A percentile compares a stretch with the other conserved stretches of the same genome.
Evolutionary conservation across 805 yeast genomes (phyloP).

Genomic region (Sungouiella thailandica): DNA sequence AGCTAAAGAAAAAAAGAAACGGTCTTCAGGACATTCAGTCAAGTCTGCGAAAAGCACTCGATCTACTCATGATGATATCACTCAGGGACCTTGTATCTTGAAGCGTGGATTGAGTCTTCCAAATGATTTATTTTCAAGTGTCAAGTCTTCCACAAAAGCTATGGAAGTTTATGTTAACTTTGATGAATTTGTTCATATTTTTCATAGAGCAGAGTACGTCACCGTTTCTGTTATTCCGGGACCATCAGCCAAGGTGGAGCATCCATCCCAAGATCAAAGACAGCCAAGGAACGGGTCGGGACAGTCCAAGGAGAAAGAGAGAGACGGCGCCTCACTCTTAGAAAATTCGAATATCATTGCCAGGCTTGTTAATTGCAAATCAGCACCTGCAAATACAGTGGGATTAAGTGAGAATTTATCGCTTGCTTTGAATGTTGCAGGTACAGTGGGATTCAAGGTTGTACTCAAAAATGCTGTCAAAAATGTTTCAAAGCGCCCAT

Average conservation of each 20-base stretch:
- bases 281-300: constrained; percentile 1
- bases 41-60: constrained; percentile 12
- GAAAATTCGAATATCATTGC: constrained; percentile 49
- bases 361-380: constrained; percentile 35
- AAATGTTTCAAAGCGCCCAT: constrained; percentile 32
- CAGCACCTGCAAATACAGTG: constrained; percentile 33
- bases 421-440: constrained; percentile 49
- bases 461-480: constrained; percentile 44
- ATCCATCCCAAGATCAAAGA: background rate
- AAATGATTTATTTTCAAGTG: constrained; percentile 29
- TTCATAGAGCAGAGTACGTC: constrained; percentile 40
- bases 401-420: constrained; percentile 54
- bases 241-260: constrained; percentile 22
- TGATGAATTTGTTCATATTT: constrained; percentile 26
- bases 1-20: constrained; percentile 21
- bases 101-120: constrained; percentile 56
- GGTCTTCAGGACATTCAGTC: constrained; percentile 14
- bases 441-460: constrained; percentile 48
- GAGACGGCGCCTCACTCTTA: constrained; percentile 10
- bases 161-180: constrained; percentile 42
- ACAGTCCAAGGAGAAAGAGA: constrained; percentile 7
- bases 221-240: constrained; percentile 50
- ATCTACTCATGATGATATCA: constrained; percentile 18
- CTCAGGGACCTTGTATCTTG: constrained; percentile 33
- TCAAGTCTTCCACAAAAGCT: background rate